These are phyloP conservation scores for Lophiostoma macrostomum DNA, from an alignment of 495 filamentous ascomycete species.

Conservation along the genomic window DNA sequence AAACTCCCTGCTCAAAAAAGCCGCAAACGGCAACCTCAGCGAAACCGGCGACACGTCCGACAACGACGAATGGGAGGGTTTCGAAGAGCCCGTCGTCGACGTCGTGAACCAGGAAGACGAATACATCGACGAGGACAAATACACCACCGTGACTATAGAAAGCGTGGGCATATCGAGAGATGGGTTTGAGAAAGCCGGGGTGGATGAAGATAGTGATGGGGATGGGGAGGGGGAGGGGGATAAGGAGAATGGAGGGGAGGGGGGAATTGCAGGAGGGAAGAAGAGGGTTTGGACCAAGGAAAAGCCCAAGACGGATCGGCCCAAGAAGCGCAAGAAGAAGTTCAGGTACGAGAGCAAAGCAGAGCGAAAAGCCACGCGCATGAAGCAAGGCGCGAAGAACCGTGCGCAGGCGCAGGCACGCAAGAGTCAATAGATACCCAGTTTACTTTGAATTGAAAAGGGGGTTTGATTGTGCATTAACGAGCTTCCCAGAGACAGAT, in stretches of 20 bases:
- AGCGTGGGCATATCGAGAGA: constrained; percentile 78
- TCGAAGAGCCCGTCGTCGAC: constrained; percentile 44
- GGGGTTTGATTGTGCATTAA: no score
- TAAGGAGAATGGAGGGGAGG: constrained; percentile 39
- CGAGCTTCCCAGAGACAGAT: no score
- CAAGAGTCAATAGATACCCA: constrained; percentile 16
- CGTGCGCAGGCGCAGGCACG: constrained; percentile 5
- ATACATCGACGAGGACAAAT: constrained; percentile 94
- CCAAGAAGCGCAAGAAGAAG: constrained; percentile 79
- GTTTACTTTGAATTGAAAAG: no score
- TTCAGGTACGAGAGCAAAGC: constrained; percentile 88
- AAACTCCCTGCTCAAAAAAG: constrained; percentile 52
- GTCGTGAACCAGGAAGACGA: constrained; percentile 77
- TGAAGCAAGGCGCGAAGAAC: constrained; percentile 39
- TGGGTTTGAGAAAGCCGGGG: constrained; percentile 56
- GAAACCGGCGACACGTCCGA: constrained; percentile 40
- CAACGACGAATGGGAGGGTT: constrained; percentile 56
- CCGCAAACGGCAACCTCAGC: constrained; percentile 52
- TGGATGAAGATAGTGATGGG: constrained; percentile 45
- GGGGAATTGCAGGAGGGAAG: constrained; percentile 27
- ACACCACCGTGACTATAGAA: constrained; percentile 89
- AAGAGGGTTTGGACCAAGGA: constrained; percentile 47
- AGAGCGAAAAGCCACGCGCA: constrained; percentile 66
- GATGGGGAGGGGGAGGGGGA: constrained; percentile 45
- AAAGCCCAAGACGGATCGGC: constrained; percentile 53